These are phyloP conservation scores for Fagopyrum homotropicum DNA, from an alignment of 148 eudicot genomes.

Conservation along the genomic window DNA sequence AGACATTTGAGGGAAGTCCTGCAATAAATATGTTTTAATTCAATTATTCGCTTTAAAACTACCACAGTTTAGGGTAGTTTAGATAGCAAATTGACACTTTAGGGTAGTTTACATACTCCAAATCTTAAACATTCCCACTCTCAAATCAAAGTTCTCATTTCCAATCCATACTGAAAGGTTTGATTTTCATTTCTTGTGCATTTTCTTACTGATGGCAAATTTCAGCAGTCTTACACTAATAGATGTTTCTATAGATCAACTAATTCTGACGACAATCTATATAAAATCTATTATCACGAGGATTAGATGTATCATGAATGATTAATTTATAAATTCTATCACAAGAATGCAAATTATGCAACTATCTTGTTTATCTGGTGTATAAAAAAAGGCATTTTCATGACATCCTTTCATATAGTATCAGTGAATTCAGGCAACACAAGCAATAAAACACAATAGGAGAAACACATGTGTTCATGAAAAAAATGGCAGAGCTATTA, in stretches of 20 bases:
- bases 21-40: neutral
- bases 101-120: neutral
- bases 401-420: neutral
- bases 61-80: neutral
- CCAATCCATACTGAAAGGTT: neutral
- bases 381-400: neutral
- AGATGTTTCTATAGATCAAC: neutral
- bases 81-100: neutral
- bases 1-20: neutral
- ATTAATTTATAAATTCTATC: neutral
- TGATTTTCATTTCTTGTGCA: neutral
- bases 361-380: neutral
- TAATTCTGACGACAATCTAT: neutral
- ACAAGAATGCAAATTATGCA: neutral
- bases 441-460: neutral
- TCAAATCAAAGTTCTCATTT: too few species aligned
- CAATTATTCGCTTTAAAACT: neutral
- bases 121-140: neutral
- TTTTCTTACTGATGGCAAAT: neutral
- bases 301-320: neutral
- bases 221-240: neutral
- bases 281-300: neutral
- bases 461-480: neutral
- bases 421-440: neutral
- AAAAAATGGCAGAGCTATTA: neutral